Percentiles rank a stretch among this genome's conserved stretches.
These are phyloP conservation scores for Trichothecium sympodiale DNA, from an alignment of 2,329 filamentous ascomycete species.

Conservation along the genomic window DNA sequence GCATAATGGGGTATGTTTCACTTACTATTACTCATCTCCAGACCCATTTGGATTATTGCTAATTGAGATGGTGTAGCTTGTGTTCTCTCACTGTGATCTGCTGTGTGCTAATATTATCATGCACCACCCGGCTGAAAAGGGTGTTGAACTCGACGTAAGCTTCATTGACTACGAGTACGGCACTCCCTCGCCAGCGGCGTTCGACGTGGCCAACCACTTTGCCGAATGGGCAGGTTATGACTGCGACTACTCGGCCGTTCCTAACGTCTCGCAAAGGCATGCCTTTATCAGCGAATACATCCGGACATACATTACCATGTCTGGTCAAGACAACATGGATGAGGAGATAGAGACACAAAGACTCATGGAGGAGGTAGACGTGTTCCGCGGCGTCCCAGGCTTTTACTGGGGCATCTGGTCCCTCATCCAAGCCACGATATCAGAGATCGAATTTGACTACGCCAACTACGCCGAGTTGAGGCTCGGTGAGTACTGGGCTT, in stretches of 20 bases:
- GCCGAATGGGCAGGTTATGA: constrained; percentile 97
- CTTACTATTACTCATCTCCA: background rate
- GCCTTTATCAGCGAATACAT: constrained; percentile 82
- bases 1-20: constrained; percentile 51
- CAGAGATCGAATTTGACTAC: constrained; percentile 95
- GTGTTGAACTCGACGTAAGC: constrained; percentile 32
- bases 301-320: constrained; percentile 53
- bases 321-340: constrained; percentile 30
- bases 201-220: constrained; percentile 96
- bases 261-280: constrained; percentile 63
- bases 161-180: constrained; percentile 99
- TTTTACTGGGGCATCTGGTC: constrained; percentile 94
- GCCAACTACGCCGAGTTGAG: constrained; percentile 78
- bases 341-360: constrained; percentile 53
- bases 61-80: constrained; percentile 41
- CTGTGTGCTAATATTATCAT: constrained; percentile 96
- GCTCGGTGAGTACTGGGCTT: constrained; percentile 85
- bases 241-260: constrained; percentile 78
- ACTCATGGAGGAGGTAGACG: constrained; percentile 72
- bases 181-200: constrained; percentile 84
- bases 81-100: constrained; percentile 93
- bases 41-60: constrained; percentile 5
- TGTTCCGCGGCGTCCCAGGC: constrained; percentile 79
- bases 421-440: constrained; percentile 87
- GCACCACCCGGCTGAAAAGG: constrained; percentile 27